Evolutionary conservation across 2,329 filamentous ascomycete species (phyloP), one percentile per base, ranked within the genome.

Genomic region (Cladophialophora chaetospira): DNA sequence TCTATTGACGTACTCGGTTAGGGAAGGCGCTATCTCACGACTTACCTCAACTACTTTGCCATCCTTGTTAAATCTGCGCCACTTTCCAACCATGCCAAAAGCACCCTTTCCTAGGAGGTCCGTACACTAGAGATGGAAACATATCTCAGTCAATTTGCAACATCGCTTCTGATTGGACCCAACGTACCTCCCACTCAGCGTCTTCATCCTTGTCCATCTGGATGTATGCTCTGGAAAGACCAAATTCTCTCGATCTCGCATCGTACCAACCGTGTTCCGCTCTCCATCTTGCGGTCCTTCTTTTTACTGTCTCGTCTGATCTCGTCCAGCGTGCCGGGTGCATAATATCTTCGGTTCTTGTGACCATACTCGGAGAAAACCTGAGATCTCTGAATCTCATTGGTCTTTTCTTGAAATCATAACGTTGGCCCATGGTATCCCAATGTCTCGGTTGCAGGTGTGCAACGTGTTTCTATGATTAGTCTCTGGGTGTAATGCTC

Each of bases 71-170:
- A 50, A 59, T 19, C 59, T 59, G 26, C 42, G 26, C 56, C 56
- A 62, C 43, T 55, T 31, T 2, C 60, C 60, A 3, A 62, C 60
- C 48, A 62, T 49, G 2, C 60, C 60, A 38, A 62, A 62, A 9
- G 53, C 31, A 9, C 60, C 60, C 10, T 19, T 21, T 2, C 60
- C 60, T 8, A 62, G 42, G 15, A 62, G 40, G 11, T 54, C 56
- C 9, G 46, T 53, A 43, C 60, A 62, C 60, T 61, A 36, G 33
- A 6, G 13, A 9, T 17, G n/a, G 33, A 17, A 11, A 10, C 26
- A 35, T 25, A 19, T 21, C 9, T 53, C n/a, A 45, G 49, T 29
- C 13, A 8, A 15, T 15, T n/a, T 44, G 17, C 42, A 25, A 9
- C 6, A 28, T 25, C 2, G 11, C 6, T 19, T 13, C 38, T 19